Percentiles rank a stretch among this genome's conserved stretches.
phyloP scores from a whole-genome alignment of 1,139 yeast genomes.

The Blastobotrys malaysiensis region DNA sequence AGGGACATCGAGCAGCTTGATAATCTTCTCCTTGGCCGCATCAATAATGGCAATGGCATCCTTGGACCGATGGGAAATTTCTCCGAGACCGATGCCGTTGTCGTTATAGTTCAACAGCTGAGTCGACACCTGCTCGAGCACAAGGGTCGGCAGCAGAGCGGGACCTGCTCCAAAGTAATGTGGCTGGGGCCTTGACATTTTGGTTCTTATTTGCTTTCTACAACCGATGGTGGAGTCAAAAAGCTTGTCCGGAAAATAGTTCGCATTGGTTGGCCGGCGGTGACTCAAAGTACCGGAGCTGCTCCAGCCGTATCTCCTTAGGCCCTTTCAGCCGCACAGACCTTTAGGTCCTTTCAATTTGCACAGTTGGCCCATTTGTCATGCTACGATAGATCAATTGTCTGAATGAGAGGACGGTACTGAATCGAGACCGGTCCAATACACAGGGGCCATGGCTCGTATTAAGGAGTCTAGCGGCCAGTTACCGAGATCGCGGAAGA shows the following conservation, averaged over 20 bases:
- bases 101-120: constrained; percentile 69
- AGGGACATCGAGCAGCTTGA: constrained; percentile 64
- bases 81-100: constrained; percentile 83
- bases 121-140: constrained; percentile 78
- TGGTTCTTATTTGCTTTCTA: not conserved
- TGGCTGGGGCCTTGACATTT: constrained; percentile 35
- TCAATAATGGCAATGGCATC: constrained; percentile 76
- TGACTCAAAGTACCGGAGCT: not conserved
- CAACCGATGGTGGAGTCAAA: not conserved
- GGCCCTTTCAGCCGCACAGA: not conserved
- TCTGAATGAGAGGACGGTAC: not conserved
- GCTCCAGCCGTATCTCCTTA: not conserved
- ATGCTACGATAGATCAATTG: not conserved
- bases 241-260: not conserved
- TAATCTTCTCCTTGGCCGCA: constrained; percentile 63
- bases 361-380: too few species aligned
- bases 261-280: not conserved
- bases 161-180: constrained; percentile 97
- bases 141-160: constrained; percentile 78
- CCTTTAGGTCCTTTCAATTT: not conserved
- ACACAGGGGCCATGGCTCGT: too few species aligned
- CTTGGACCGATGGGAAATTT: constrained; percentile 87
- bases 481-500: not conserved
- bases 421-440: too few species aligned
- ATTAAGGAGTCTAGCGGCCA: not conserved